Percentiles rank a stretch among this genome's conserved stretches.
Evolutionary conservation across 2,329 filamentous ascomycete species (phyloP).

Genomic region (Beauveria bassiana): DNA sequence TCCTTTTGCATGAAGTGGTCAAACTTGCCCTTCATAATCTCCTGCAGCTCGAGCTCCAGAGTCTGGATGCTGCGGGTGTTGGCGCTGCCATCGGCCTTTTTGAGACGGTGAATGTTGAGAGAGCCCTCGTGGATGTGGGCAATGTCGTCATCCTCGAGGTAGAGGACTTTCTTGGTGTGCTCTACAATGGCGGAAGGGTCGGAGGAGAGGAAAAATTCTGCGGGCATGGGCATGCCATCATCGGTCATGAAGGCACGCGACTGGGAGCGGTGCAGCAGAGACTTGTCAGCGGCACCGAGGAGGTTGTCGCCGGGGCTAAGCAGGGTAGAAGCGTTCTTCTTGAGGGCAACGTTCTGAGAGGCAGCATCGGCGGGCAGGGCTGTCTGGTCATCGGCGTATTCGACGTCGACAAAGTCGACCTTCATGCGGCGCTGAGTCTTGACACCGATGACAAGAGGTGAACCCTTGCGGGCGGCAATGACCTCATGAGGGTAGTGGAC

Average conservation of each 20-base stretch:
- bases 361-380: constrained; percentile 87
- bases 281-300: constrained; percentile 92
- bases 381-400: constrained; percentile 80
- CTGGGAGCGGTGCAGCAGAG: constrained; percentile 93
- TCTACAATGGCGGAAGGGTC: constrained; percentile 97
- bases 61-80: constrained; percentile 98
- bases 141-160: constrained; percentile 99
- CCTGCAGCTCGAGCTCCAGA: constrained; percentile 95
- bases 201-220: constrained; percentile 98
- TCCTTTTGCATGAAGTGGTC: constrained; percentile 99
- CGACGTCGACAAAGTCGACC: constrained; percentile 99
- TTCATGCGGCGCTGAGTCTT: constrained; percentile 99
- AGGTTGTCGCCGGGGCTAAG: constrained; percentile 54
- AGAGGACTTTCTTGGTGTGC: constrained; percentile 99
- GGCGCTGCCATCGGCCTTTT: constrained; percentile 92
- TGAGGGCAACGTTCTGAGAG: constrained; percentile 91
- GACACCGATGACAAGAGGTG: constrained; percentile 93
- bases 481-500: constrained; percentile 98
- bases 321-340: constrained; percentile 70
- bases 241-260: constrained; percentile 98
- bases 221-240: constrained; percentile 94
- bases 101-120: constrained; percentile 96
- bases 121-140: constrained; percentile 99
- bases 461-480: constrained; percentile 96
- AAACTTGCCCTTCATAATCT: constrained; percentile 99